These are phyloP conservation scores for Oehlia diaphana DNA, from an alignment of 192 early-diverging fungal species.

Conservation along the genomic window DNA sequence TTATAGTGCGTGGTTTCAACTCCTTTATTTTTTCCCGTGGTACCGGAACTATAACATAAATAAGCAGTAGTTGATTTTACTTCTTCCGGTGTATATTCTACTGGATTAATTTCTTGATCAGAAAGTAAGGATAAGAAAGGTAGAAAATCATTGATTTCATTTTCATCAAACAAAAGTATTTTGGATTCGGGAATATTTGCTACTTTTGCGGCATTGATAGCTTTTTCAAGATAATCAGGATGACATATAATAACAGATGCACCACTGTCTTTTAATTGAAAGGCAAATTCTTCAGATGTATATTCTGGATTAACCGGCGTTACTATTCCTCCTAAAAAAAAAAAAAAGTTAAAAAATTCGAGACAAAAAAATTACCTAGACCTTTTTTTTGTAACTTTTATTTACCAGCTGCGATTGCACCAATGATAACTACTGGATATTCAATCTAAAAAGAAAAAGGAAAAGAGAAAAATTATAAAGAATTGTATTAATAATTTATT, in stretches of 20 bases:
- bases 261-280: slow-evolving; percentile 69
- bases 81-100: slow-evolving; percentile 31
- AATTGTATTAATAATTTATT: not conserved
- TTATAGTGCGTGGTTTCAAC: slow-evolving; percentile 83
- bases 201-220: slow-evolving; percentile 39
- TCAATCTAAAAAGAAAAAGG: slow-evolving; percentile 25
- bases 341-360: slow-evolving; percentile 17
- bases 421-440: slow-evolving; percentile 37
- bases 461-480: not conserved
- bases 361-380: slow-evolving; percentile 8
- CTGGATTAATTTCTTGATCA: slow-evolving; percentile 27
- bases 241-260: slow-evolving; percentile 68
- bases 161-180: slow-evolving; percentile 49
- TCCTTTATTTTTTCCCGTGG: slow-evolving; percentile 77
- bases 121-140: slow-evolving; percentile 37
- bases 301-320: slow-evolving; percentile 83
- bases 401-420: slow-evolving; percentile 41
- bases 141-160: slow-evolving; percentile 34
- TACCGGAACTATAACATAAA: slow-evolving; percentile 70
- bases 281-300: slow-evolving; percentile 68
- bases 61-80: slow-evolving; percentile 46
- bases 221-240: slow-evolving; percentile 32
- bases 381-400: not conserved
- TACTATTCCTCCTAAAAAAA: slow-evolving; percentile 58
- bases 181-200: slow-evolving; percentile 36